Percentiles rank a stretch among this genome's conserved stretches.
Evolutionary conservation across 2,329 filamentous ascomycete genomes (phyloP).

Genomic region (Colletotrichum echinochloae): DNA sequence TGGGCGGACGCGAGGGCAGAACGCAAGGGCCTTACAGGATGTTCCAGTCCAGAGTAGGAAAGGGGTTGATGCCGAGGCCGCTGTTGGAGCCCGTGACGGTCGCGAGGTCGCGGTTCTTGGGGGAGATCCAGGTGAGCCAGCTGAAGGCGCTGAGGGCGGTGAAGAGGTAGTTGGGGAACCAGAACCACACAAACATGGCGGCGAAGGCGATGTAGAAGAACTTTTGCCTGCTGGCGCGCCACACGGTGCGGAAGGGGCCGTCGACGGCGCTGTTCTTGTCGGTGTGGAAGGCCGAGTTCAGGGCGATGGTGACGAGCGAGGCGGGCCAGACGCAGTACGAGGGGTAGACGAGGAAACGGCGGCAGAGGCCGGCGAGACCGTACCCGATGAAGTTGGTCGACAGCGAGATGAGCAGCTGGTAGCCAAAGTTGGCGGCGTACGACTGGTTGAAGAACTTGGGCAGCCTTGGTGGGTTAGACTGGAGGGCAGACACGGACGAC

Average conservation of each 20-base stretch:
- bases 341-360: conserved; percentile 60
- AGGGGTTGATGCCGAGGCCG: conserved; percentile 48
- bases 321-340: conserved; percentile 61
- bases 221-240: conserved; percentile 52
- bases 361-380: conserved; percentile 56
- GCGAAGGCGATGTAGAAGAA: conserved; percentile 56
- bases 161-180: conserved; percentile 61
- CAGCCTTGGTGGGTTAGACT: conserved; percentile 39
- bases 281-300: conserved; percentile 57
- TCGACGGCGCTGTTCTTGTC: conserved; percentile 47
- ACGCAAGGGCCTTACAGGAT: too few relatives aligned
- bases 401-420: conserved; percentile 59
- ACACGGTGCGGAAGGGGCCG: conserved; percentile 50
- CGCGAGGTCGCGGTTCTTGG: conserved; percentile 48
- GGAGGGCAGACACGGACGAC: not conserved
- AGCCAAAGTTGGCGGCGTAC: conserved; percentile 56
- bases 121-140: conserved; percentile 62
- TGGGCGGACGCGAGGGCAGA: too few relatives aligned
- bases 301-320: conserved; percentile 57
- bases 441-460: conserved; percentile 58
- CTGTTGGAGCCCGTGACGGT: conserved; percentile 47
- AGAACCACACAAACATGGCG: conserved; percentile 62
- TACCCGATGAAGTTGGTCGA: conserved; percentile 62
- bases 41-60: conserved; percentile 50
- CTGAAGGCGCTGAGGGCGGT: conserved; percentile 56